Evolutionary conservation across 176 grass and related monocot species (phyloP).

Genomic region (Cenchrus americanus): DNA sequence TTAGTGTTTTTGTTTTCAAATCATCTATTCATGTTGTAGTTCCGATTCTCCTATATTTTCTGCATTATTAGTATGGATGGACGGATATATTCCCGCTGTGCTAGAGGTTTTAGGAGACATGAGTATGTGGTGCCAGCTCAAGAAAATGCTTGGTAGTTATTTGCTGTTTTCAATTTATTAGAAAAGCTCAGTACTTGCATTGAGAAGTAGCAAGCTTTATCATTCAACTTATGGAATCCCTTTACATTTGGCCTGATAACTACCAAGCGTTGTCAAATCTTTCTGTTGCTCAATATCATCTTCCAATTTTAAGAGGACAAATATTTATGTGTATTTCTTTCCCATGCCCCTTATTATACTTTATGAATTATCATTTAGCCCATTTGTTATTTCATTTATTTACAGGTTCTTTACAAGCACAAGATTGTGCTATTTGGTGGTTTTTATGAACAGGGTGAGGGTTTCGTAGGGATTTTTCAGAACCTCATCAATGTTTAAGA

Average conservation of each 20-base stretch:
- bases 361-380: neutral
- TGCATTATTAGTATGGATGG: conserved; percentile 16
- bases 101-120: conserved; percentile 24
- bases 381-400: conserved; percentile 38
- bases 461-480: too few relatives aligned
- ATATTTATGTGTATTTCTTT: neutral
- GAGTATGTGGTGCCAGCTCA: conserved; percentile 8
- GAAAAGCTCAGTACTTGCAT: neutral
- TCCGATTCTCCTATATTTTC: neutral
- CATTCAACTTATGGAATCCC: conserved; percentile 1
- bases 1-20: conserved; percentile 41
- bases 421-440: conserved; percentile 97
- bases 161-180: conserved; percentile 1
- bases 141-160: neutral
- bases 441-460: too few relatives aligned
- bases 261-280: neutral
- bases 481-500: too few relatives aligned
- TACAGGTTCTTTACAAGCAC: conserved; percentile 95
- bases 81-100: neutral
- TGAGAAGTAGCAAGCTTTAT: neutral
- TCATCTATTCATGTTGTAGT: conserved; percentile 11
- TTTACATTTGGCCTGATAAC: neutral
- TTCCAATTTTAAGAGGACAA: neutral
- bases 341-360: neutral
- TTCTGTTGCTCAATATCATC: neutral